Base-by-base conservation (phyloP, 345 rosid species). In the Hirschfeldia incana region DNA sequence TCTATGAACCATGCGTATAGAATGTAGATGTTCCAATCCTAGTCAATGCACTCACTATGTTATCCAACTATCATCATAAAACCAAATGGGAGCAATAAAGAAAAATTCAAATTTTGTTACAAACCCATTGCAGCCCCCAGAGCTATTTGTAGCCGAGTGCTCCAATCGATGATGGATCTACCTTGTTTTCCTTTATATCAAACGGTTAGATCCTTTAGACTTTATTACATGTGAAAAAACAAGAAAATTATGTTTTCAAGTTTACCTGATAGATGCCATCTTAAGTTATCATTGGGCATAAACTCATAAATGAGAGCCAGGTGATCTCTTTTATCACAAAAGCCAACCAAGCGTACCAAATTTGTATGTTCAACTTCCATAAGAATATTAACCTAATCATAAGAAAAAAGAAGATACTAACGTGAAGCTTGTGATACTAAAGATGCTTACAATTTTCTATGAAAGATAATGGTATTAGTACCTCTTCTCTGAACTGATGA, bases 61-160 rank as follows among this genome's bases (percentile, higher is more conserved):
- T 21, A 21, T 21, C 21, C 21, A 21, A 21, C 21, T 21, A 21
- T 21, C 21, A 21, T 21, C 21, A 21, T 21, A 21, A 21, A 21
- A 21, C 21, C 21, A 21, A 21, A 21, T 21, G 21, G 21, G 21
- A 21, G 21, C 21, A 21, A 21, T 21, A 21, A 21, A 21, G 21
- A 21, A 21, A 21, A 21, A 21, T 21, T 21, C 21, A 21, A 21
- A 21, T 21, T 21, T 21, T 21, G 21, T 21, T 21, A 32, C 76
- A 2, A 16, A 85, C 88, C 90, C 82, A 44, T 76, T n/a, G 88
- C 90, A n/a, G 86, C 87, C 26, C 84, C 87, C 58, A 75, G 17
- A 26, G 87, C 87, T 74, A 85, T 75, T 10, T 3, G 70, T 13
- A 87, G 77, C 34, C 88, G 81, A 55, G 8, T 72, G 69, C 60